phyloP scores from a whole-genome alignment of 2,329 filamentous ascomycete species.

The Cryphonectria carpinicola region DNA sequence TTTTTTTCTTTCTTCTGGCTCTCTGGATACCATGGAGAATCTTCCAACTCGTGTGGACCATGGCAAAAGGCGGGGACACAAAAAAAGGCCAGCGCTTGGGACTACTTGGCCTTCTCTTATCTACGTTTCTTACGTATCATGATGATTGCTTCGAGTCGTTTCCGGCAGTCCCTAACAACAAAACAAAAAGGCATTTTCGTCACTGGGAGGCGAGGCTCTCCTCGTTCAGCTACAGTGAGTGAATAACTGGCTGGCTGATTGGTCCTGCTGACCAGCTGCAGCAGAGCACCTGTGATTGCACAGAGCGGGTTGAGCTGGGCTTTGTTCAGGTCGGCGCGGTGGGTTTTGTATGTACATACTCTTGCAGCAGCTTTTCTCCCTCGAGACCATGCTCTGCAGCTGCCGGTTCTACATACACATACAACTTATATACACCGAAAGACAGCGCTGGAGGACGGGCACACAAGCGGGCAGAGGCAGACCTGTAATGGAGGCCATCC shows the following conservation, averaged over 20 bases:
- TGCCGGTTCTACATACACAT: background rate
- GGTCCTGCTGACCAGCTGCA: background rate
- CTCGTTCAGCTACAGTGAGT: background rate
- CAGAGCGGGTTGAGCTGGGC: background rate
- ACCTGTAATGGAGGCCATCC: background rate
- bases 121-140: background rate
- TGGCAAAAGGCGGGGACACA: background rate
- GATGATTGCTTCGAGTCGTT: background rate
- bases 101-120: background rate
- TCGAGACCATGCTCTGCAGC: background rate
- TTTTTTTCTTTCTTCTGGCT: background rate
- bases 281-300: background rate
- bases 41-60: background rate
- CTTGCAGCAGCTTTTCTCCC: constrained; percentile 6
- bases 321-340: background rate
- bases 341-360: constrained; percentile 8
- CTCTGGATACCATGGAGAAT: constrained; percentile 23
- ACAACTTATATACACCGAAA: background rate
- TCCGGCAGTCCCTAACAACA: background rate
- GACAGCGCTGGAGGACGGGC: background rate
- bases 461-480: background rate
- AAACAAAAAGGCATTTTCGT: background rate
- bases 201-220: background rate
- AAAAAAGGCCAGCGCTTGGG: background rate
- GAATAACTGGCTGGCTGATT: background rate